A percentile compares a stretch with the other conserved stretches of the same genome.
phyloP scores from a whole-genome alignment of 257 asterid species.

The Plantago ovata region DNA sequence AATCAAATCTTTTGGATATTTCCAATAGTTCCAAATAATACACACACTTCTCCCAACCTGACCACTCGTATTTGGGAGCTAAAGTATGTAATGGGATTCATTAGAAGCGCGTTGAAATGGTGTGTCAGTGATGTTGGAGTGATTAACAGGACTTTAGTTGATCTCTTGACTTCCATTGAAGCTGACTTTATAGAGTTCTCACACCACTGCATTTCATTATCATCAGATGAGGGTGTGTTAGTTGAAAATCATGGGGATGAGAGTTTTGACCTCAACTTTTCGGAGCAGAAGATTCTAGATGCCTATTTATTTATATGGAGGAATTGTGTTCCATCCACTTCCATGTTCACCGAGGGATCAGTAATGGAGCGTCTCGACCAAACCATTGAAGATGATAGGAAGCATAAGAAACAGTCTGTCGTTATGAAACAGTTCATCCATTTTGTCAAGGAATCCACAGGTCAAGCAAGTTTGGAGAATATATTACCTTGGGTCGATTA shows the following conservation, averaged over 20 bases:
- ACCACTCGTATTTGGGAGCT: too few relatives aligned
- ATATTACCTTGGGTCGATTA: neutral
- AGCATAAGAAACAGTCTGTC: neutral
- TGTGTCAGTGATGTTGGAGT: neutral
- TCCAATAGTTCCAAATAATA: too few relatives aligned
- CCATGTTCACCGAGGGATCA: neutral
- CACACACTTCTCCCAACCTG: too few relatives aligned
- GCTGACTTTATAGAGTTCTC: neutral
- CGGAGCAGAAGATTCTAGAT: neutral
- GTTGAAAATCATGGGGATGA: neutral
- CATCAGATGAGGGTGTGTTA: too few relatives aligned
- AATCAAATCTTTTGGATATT: too few relatives aligned
- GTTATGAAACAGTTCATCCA: neutral
- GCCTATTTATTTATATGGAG: neutral
- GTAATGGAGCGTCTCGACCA: neutral
- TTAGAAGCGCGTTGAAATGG: conserved; percentile 7
- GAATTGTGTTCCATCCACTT: neutral
- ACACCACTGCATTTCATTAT: neutral
- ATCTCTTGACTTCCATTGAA: neutral
- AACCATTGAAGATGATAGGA: too few relatives aligned
- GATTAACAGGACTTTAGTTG: neutral
- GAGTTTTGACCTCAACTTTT: neutral
- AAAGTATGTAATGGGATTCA: neutral
- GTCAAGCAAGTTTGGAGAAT: neutral
- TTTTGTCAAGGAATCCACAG: neutral